Evolutionary conservation across 129 eudicot species (phyloP).

Genomic region (Lactuca sativa): DNA sequence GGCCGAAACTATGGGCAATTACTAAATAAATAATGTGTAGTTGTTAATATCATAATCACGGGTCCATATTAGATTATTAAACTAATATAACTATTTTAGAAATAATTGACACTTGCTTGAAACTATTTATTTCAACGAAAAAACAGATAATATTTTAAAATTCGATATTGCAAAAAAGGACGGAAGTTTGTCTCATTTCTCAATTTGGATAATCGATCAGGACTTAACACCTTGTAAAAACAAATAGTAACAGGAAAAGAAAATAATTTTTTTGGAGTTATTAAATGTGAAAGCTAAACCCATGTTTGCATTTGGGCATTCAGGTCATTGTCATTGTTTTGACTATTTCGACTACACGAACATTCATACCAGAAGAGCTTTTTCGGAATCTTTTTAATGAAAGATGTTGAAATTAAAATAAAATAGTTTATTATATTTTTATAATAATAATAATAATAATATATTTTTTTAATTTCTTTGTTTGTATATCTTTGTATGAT

Average conservation of each 20-base stretch:
- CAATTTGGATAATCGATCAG: conserved; percentile 14
- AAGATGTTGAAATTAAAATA: too few species aligned
- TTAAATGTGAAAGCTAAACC: conserved; percentile 22
- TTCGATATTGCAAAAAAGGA: conserved; percentile 15
- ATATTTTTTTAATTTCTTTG: too few species aligned
- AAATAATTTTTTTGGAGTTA: not conserved
- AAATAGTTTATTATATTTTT: too few species aligned
- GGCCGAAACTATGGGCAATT: conserved; percentile 23
- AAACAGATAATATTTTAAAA: conserved; percentile 3
- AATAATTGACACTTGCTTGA: conserved; percentile 7
- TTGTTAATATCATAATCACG: conserved; percentile 26
- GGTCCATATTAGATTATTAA: not conserved
- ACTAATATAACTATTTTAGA: not conserved
- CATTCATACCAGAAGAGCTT: too few species aligned
- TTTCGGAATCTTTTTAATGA: too few species aligned
- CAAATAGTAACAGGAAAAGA: not conserved
- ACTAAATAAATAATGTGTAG: not conserved
- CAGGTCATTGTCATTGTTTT: conserved; percentile 7
- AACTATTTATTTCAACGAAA: conserved; percentile 4
- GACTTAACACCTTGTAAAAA: not conserved
- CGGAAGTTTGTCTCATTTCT: conserved; percentile 17
- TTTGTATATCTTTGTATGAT: too few species aligned
- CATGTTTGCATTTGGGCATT: conserved; percentile 16
- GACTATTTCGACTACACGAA: conserved; percentile 4
- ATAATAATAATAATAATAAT: too few species aligned